Conservation (phyloP, 2,329 filamentous ascomycete genomes). For the Xylariaceae sp. region DNA sequence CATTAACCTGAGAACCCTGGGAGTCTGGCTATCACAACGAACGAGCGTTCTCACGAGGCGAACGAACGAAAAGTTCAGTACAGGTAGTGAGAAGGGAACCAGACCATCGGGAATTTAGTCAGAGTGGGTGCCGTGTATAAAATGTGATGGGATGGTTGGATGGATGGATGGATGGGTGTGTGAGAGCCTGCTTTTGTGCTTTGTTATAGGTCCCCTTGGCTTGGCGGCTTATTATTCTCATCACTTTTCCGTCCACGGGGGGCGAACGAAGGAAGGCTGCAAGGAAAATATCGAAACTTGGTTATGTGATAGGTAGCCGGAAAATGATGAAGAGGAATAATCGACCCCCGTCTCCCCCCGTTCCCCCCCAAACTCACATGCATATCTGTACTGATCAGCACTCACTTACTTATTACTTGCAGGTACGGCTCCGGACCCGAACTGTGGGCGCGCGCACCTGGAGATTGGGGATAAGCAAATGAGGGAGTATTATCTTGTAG, state of each 20-base stretch:
- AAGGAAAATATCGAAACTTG: background rate
- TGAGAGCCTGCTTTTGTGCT: background rate
- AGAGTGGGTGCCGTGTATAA: background rate
- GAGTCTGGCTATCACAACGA: background rate
- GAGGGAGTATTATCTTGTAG: background rate
- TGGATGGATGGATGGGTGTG: background rate
- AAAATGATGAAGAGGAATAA: background rate
- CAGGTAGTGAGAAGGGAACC: constrained; percentile 8
- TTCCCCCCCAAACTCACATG: constrained; percentile 14
- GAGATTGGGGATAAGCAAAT: background rate
- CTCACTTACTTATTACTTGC: constrained; percentile 17
- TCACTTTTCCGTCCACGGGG: background rate
- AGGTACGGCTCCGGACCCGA: constrained; percentile 9
- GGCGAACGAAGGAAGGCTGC: background rate
- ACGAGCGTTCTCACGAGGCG: background rate
- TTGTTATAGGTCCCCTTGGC: background rate
- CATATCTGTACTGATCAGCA: constrained; percentile 21
- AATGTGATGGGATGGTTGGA: background rate
- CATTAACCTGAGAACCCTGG: constrained; percentile 2
- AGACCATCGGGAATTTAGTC: constrained; percentile 14
- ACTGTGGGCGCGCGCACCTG: constrained; percentile 2
- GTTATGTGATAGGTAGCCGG: background rate
- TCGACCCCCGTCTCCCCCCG: too few species aligned
- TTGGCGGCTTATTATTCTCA: constrained; percentile 3
- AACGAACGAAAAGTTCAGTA: constrained; percentile 11